Base-by-base conservation (phyloP, 306 rosid genomes). In the Alnus rubra region DNA sequence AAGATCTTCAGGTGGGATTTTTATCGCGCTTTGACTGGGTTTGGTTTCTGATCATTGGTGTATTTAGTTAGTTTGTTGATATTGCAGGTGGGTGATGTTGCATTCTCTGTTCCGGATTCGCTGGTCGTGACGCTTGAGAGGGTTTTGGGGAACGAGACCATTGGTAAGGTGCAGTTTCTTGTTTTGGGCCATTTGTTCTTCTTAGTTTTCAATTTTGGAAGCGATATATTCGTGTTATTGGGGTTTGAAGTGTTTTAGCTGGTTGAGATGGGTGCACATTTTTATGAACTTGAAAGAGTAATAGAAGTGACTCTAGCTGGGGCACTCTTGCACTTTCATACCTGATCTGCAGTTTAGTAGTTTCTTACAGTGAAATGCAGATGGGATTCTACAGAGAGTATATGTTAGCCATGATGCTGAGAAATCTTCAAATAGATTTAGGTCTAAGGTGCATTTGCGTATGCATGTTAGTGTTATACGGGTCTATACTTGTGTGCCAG, bases 71-170 rank as follows among this genome's bases (percentile, higher is more conserved):
- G 11, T 12, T 47, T 76, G 12, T 72, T 49, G 69, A 59, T 2
- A 44, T 74, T 86, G 81, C 75, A 93, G 99, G 91, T 60, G 58
- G 99, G 99, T 19, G 99, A 95, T 87, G 90, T 93, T 79, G 99
- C 93, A 80, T 93, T 91, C 77, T 86, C 94, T 1, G 91, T 93
- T 80, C 99, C 99, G 4, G 85, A 83, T 88, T 90, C 99, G 1
- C 78, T 95, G 79, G 94, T 95, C 5, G 98, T 95, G 48, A 95
- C 98, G 7, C 96, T 95, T 50, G 97, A 95, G 89, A 90, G 97
- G 80, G 98, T 95, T 13, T 76, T 92, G 80, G 98, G 98, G 79
- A 92, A 95, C 68, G 98, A 95, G 88, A 88, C 96, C 69, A 73
- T 95, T 62, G 98, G 99, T 95, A 89, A 85, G 90, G 75, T 88